Evolutionary conservation across 768 basidiomycete genomes (phyloP).

Genomic region (Podaxis sp.): DNA sequence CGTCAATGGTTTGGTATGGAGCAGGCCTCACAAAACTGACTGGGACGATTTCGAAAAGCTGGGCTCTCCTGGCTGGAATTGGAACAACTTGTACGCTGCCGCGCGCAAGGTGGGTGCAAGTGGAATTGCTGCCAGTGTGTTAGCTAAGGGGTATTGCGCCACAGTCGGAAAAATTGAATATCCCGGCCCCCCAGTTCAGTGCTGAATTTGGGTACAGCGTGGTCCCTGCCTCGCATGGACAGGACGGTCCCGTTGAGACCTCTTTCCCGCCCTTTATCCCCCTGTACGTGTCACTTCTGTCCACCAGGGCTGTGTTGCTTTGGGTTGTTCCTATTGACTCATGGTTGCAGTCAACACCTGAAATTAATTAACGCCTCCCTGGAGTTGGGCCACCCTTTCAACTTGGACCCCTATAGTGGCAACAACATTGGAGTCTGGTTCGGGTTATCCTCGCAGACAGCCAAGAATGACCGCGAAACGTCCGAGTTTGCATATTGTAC

Average conservation of each 20-base stretch:
- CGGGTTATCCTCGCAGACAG: conserved; percentile 50
- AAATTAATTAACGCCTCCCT: conserved; percentile 26
- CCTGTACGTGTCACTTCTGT: conserved; percentile 15
- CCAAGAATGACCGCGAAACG: conserved; percentile 32
- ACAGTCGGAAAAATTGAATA: conserved; percentile 25
- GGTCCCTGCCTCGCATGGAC: conserved; percentile 31
- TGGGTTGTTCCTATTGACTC: neutral
- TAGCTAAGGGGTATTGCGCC: conserved; percentile 18
- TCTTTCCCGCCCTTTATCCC: conserved; percentile 31
- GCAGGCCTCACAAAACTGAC: conserved; percentile 25
- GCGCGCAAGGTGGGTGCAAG: conserved; percentile 19
- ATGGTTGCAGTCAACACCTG: conserved; percentile 20
- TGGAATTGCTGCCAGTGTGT: neutral
- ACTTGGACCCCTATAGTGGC: conserved; percentile 46
- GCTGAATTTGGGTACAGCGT: conserved; percentile 23
- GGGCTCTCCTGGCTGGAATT: conserved; percentile 57
- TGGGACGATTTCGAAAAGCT: conserved; percentile 37
- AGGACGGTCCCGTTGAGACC: conserved; percentile 37
- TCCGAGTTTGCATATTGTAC: conserved; percentile 29
- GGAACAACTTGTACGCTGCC: conserved; percentile 36
- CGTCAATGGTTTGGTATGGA: conserved; percentile 54
- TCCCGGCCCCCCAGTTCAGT: conserved; percentile 22
- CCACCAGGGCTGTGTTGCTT: neutral
- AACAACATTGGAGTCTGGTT: conserved; percentile 50
- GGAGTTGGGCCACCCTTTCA: conserved; percentile 27